Base-by-base conservation (phyloP, 129 eudicot species). In the Ambrosia trifida region DNA sequence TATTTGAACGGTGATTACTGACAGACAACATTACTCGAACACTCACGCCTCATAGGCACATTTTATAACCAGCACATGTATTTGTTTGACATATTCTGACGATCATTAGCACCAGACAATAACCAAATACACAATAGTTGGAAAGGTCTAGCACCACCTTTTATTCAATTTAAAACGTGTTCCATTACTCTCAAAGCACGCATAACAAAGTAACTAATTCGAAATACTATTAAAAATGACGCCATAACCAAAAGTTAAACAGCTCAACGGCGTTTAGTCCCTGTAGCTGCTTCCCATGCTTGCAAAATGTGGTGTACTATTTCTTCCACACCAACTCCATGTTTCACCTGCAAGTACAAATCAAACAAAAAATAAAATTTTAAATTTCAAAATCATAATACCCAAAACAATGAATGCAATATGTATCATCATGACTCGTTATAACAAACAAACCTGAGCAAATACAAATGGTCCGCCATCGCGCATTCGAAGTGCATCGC, bases 401-500 rank as follows among this genome's bases (percentile, higher is more conserved):
- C 31, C 54, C 0, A 28, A n/a, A 52, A 43, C 62, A 43, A 35
- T 16, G 30, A 4, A 62, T 14, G 51, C n/a, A 19, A 45, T 6
- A 18, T 46, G 10, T 35, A 51, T 14, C n/a, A 52, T 47, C 7
- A 16, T 52, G 7, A 62, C 24, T 4, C 14, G 43, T 53, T 74
- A 35, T n/a, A 56, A 28, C 3, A 54, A 54, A 73, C 79, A 62
- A 74, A 87, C 96, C 98, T 94, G 98, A 76, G 98, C 87, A 79
- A 94, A 94, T 70, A 94, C 96, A 69, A 94, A 94, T 2, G 98
- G 98, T 16, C 98, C 98, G 38, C 98, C 98, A 79, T 94, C 98
- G 47, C 96, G 83, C 98, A 94, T 94, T 40, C 90, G 83, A 64
- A 94, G 90, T 12, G 98, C 80, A 84, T 94, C 98, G 31, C 89